phyloP scores from a whole-genome alignment of 2,329 filamentous ascomycete species.

The Zymoseptoria tritici region DNA sequence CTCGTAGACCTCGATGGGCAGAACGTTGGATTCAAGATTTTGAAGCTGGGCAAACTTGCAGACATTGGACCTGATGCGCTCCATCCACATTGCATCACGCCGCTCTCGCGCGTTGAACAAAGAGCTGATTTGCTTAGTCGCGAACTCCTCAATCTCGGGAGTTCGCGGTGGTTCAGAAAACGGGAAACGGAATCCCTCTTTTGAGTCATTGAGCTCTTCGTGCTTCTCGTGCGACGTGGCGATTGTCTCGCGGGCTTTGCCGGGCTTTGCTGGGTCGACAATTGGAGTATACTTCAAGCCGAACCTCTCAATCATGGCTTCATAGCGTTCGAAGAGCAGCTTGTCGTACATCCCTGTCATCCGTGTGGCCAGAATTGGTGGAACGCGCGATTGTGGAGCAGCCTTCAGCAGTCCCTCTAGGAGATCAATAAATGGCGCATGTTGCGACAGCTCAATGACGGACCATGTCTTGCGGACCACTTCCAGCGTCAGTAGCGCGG shows the following conservation, averaged over 20 bases:
- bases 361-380: background rate
- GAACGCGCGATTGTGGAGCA: background rate
- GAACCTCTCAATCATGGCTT: background rate
- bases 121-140: slow-evolving; percentile 1
- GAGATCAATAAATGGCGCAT: slow-evolving; percentile 1
- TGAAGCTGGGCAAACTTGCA: slow-evolving; percentile 2
- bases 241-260: too few relatives aligned
- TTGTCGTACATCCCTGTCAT: slow-evolving; percentile 1
- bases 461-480: background rate
- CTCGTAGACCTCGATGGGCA: slow-evolving; percentile 28
- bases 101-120: slow-evolving; percentile 7
- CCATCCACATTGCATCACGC: slow-evolving; percentile 1
- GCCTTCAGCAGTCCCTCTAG: slow-evolving; percentile 1
- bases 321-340: background rate
- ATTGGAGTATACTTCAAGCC: background rate
- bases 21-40: slow-evolving; percentile 2
- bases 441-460: background rate
- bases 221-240: background rate
- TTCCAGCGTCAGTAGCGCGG: slow-evolving; percentile 17
- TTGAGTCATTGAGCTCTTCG: background rate
- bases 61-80: slow-evolving; percentile 6
- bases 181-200: background rate
- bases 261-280: too few relatives aligned
- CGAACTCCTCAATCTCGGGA: slow-evolving; percentile 7
- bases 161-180: background rate